These are phyloP conservation scores for Buxus sempervirens DNA, from an alignment of 164 flowering plant species.

Conservation along the genomic window DNA sequence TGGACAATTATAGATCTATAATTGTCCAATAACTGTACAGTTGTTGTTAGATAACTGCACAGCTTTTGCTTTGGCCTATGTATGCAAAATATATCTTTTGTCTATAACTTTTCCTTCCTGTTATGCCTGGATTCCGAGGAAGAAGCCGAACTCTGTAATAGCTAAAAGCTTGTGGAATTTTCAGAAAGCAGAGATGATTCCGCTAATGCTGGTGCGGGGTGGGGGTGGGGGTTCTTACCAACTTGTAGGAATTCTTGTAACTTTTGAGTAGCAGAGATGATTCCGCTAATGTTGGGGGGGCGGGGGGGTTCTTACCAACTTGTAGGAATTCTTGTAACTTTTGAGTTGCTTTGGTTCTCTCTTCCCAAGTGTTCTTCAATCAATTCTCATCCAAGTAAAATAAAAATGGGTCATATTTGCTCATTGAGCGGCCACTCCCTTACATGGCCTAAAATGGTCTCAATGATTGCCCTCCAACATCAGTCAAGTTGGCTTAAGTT, in stretches of 20 bases:
- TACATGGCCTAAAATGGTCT: too few species aligned
- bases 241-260: too few species aligned
- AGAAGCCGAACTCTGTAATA: background rate
- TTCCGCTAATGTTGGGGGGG: background rate
- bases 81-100: background rate
- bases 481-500: too few species aligned
- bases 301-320: background rate
- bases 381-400: too few species aligned
- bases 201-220: too few species aligned
- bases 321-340: background rate
- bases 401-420: too few species aligned
- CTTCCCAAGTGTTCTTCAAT: background rate
- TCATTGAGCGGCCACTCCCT: background rate
- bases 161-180: too few species aligned
- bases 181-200: too few species aligned
- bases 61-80: conserved; percentile 8
- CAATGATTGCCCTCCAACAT: too few species aligned
- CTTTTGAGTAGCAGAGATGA: too few species aligned
- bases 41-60: conserved; percentile 12
- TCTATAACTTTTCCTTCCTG: background rate
- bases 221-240: background rate
- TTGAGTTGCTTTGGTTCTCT: background rate
- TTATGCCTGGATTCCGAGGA: background rate
- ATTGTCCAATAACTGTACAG: conserved; percentile 13
- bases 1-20: background rate